Base-by-base conservation (phyloP, 495 filamentous ascomycete genomes). In the Penicillium diatomitis region DNA sequence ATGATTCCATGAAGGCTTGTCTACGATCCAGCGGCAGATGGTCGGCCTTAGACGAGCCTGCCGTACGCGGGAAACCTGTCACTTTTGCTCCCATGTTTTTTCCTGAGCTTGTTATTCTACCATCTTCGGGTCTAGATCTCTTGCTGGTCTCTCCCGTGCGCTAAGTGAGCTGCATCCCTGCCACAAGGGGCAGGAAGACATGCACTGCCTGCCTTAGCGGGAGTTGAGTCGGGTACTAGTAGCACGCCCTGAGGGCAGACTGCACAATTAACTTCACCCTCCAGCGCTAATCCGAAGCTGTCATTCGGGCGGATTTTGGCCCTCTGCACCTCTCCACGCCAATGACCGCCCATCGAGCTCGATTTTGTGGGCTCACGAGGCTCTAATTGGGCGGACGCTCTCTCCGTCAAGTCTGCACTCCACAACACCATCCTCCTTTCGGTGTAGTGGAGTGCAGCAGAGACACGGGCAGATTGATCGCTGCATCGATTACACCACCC, bases 271-370 rank as follows among this genome's bases (percentile, higher is more conserved):
- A 32, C 28, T 48, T 32, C 20, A 20, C 9, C 31, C 37, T 29
- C 11, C 42, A 37, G 48, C 50, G 44, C 53, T 46, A 52, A 48
- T 51, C 47, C 53, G 50, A 56, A 36, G 38, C 41, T 39, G 44
- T 48, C 32, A 36, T 45, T 50, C 41, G 39, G 50, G 41, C 50
- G 20, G 31, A 38, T 54, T 42, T 41, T 6, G 38, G 20, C 38
- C 33, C 30, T 33, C 31, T 44, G 45, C 48, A 49, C 41, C 48
- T 29, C 36, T 35, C 11, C 7, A 6, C 5, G 9, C 40, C 40
- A 42, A n/a, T 31, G 29, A 4, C 40, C 29, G 4, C 29, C 40
- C 40, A 5, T 42, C 40, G 10, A 42, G 20, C 20, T 20, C 20
- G 20, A 20, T 20, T 20, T 20, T 20, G 20, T 2, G 20, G 20